phyloP scores from a whole-genome alignment of 345 rosid species.

The Citrus reticulata region DNA sequence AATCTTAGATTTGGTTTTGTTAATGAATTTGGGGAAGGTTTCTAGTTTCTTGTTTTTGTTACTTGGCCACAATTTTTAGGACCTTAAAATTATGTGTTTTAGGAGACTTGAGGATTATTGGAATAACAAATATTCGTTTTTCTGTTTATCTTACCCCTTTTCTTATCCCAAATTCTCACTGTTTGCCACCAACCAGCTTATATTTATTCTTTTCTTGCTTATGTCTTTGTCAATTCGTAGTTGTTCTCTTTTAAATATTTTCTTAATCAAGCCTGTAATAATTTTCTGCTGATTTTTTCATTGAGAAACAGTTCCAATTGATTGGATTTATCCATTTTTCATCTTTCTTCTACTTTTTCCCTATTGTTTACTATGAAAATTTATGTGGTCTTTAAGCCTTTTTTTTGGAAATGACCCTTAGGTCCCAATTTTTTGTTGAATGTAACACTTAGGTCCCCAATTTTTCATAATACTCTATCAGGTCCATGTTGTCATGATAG shows the following conservation, averaged over 20 bases:
- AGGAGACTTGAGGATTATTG: neutral
- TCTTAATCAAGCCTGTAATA: neutral
- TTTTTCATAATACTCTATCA: too few relatives aligned
- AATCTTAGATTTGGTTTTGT: neutral
- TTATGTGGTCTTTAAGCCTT: neutral
- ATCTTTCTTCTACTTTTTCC: neutral
- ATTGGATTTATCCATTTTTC: neutral
- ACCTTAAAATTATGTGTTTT: neutral
- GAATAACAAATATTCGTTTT: neutral
- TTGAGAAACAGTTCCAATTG: neutral
- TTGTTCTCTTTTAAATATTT: neutral
- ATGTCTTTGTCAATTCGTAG: neutral
- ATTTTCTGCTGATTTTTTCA: neutral
- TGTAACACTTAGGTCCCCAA: too few relatives aligned
- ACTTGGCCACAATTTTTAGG: neutral
- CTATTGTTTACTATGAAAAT: neutral
- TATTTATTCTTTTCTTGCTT: neutral
- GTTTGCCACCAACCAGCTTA: too few relatives aligned
- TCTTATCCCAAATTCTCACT: too few relatives aligned
- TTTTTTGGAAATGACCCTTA: too few relatives aligned
- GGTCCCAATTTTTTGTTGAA: too few relatives aligned
- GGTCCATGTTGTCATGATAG: too few relatives aligned
- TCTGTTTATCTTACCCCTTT: too few relatives aligned
- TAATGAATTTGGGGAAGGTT: neutral
- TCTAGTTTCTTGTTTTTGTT: neutral